Conservation (phyloP, 2,329 filamentous ascomycete species). For the Microcyclospora tardicrescens region DNA sequence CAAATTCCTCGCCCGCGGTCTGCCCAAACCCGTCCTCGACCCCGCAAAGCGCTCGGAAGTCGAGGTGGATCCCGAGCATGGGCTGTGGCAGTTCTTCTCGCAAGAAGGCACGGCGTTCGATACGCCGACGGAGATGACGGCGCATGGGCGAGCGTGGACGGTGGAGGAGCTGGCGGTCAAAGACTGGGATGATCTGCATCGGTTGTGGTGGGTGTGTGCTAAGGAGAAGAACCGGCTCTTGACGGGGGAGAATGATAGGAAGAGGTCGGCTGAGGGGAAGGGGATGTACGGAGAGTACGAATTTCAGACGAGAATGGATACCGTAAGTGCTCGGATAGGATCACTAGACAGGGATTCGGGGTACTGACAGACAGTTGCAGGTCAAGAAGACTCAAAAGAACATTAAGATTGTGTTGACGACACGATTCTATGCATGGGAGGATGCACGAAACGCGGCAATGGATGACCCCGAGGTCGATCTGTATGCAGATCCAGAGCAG, state of each 20-base stretch:
- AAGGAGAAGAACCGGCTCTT: slow-evolving; percentile 81
- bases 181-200: slow-evolving; percentile 86
- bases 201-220: slow-evolving; percentile 86
- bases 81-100: slow-evolving; percentile 86
- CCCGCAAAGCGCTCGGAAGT: slow-evolving; percentile 43
- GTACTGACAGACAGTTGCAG: slow-evolving; percentile 32
- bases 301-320: slow-evolving; percentile 26
- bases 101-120: slow-evolving; percentile 54
- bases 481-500: slow-evolving; percentile 29
- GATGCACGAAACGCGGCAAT: slow-evolving; percentile 56
- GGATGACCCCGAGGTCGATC: slow-evolving; percentile 53
- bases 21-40: slow-evolving; percentile 59
- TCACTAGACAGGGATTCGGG: neutral
- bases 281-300: slow-evolving; percentile 57
- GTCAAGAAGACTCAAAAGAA: slow-evolving; percentile 62
- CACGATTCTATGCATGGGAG: slow-evolving; percentile 79
- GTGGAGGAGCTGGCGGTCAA: slow-evolving; percentile 76
- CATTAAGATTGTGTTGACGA: slow-evolving; percentile 76
- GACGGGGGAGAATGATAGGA: slow-evolving; percentile 61
- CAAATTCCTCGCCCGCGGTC: slow-evolving; percentile 22
- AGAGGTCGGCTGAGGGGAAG: slow-evolving; percentile 49
- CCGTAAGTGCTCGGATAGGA: neutral
- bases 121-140: slow-evolving; percentile 55
- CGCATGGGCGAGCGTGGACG: slow-evolving; percentile 72
- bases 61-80: slow-evolving; percentile 59